Percentiles rank a stretch among this genome's conserved stretches.
phyloP scores from a whole-genome alignment of 345 rosid species.

The Aurinia saxatilis region DNA sequence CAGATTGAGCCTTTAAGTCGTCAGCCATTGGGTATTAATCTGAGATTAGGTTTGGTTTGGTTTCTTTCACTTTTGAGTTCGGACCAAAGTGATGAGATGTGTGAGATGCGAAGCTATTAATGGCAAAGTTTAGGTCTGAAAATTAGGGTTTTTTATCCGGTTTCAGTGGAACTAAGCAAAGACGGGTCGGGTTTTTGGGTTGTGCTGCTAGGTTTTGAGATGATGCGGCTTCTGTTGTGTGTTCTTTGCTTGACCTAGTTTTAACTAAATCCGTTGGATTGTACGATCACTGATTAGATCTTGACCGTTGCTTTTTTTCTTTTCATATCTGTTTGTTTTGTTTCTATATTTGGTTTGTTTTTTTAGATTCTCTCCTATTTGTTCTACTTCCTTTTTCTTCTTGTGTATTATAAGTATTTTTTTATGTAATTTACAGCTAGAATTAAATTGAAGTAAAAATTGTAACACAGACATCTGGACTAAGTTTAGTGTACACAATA shows the following conservation, averaged over 20 bases:
- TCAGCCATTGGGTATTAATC: constrained; percentile 6
- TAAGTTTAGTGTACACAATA: too few relatives aligned
- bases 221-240: too few relatives aligned
- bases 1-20: constrained; percentile 11
- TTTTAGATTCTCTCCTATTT: not conserved
- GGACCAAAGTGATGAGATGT: not conserved
- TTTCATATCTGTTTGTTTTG: not conserved
- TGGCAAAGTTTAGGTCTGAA: constrained; percentile 22
- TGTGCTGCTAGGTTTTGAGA: not conserved
- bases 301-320: not conserved
- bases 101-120: constrained; percentile 8
- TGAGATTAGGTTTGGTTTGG: not conserved
- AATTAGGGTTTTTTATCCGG: constrained; percentile 21
- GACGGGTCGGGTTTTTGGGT: constrained; percentile 21
- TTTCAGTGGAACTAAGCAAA: not conserved
- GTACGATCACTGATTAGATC: not conserved
- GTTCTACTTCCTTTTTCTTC: too few relatives aligned
- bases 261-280: constrained; percentile 18
- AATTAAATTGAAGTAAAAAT: too few relatives aligned
- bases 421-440: too few relatives aligned
- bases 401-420: too few relatives aligned
- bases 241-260: not conserved
- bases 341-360: not conserved
- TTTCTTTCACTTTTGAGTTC: not conserved
- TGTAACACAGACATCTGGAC: too few relatives aligned